Evolutionary conservation across 768 basidiomycete species (phyloP).

Genomic region (Tricholoma furcatifolium): DNA sequence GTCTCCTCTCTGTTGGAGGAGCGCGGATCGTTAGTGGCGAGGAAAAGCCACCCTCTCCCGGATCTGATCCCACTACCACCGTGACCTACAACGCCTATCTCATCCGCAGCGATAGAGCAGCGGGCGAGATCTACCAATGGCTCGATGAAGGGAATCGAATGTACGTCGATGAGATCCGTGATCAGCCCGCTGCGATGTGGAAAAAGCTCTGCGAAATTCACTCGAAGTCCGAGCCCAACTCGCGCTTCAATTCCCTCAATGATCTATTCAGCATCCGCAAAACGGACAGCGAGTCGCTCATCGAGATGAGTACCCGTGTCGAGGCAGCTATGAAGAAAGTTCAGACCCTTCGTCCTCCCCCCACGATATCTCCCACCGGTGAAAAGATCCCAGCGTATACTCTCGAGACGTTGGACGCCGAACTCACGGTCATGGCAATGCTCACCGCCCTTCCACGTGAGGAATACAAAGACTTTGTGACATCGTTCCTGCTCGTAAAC

Average conservation of each 20-base stretch:
- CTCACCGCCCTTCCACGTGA: conserved; percentile 1
- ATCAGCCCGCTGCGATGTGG: neutral
- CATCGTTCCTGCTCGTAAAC: conserved; percentile 3
- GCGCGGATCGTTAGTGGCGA: neutral
- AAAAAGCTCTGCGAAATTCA: no score
- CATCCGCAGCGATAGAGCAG: no score
- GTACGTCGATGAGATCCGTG: no score
- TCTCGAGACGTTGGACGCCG: conserved; percentile 2
- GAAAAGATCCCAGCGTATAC: neutral
- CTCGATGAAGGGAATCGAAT: no score
- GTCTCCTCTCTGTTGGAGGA: conserved; percentile 1
- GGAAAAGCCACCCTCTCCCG: neutral
- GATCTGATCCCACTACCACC: neutral
- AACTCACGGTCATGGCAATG: conserved; percentile 8
- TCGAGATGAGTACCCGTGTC: neutral
- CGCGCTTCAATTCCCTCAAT: neutral
- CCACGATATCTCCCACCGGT: neutral
- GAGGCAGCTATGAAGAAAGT: conserved; percentile 2
- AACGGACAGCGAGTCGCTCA: neutral
- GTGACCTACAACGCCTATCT: neutral
- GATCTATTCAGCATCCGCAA: neutral
- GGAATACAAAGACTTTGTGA: conserved; percentile 1
- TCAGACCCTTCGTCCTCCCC: neutral
- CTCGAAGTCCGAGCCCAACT: neutral
- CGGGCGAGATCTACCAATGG: no score